Conservation (phyloP, 1,284 basidiomycete species). For the Ganoderma meredithae region DNA sequence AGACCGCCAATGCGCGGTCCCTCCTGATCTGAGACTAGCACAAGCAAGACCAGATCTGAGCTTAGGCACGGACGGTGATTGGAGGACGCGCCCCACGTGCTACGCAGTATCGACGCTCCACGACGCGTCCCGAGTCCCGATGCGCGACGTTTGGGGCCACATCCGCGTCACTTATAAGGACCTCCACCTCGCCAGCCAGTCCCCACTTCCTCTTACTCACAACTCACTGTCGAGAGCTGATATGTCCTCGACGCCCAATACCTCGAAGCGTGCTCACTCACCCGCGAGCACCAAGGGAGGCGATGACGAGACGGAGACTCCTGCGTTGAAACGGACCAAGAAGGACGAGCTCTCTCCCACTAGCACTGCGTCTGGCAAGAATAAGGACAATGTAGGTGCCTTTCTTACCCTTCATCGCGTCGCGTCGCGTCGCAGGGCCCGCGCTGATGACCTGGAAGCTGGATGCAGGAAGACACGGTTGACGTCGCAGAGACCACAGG, state of each 20-base stretch:
- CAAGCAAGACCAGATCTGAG: too few relatives aligned
- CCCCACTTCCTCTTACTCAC: neutral
- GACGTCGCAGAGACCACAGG: neutral
- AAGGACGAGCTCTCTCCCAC: neutral
- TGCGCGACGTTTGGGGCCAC: neutral
- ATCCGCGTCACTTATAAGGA: neutral
- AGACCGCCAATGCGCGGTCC: too few relatives aligned
- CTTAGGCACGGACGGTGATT: neutral
- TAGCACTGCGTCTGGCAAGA: neutral
- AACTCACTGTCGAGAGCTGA: neutral
- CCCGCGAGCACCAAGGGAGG: neutral
- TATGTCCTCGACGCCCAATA: neutral
- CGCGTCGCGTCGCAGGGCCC: neutral
- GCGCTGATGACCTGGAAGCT: neutral
- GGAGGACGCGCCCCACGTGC: slow-evolving; percentile 3
- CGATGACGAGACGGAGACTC: neutral
- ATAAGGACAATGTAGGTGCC: neutral
- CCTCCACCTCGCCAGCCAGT: neutral
- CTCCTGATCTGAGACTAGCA: too few relatives aligned
- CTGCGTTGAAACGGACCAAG: neutral
- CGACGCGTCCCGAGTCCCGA: neutral
- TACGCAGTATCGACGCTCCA: neutral
- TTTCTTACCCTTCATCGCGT: neutral
- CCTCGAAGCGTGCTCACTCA: neutral
- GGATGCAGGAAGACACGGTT: neutral